Evolutionary conservation across 345 rosid species (phyloP).

Genomic region (Leavenworthia alabamica): DNA sequence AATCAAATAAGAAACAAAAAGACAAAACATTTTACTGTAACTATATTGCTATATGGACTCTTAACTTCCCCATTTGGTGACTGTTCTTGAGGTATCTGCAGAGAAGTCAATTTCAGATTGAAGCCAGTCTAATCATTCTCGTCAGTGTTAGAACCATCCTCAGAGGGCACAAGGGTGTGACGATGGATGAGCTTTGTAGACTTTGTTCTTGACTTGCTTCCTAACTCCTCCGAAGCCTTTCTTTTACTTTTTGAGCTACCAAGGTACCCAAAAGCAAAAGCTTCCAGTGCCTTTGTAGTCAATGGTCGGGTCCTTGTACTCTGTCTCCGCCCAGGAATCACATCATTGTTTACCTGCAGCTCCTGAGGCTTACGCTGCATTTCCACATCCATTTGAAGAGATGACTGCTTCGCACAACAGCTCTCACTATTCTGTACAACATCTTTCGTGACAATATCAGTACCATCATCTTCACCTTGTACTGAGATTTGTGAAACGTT

Average conservation of each 20-base stretch:
- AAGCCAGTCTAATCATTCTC: constrained; percentile 8
- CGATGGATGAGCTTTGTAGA: constrained; percentile 33
- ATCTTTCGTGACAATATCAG: constrained; percentile 17
- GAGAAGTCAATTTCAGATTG: neutral
- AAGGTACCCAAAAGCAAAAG: constrained; percentile 48
- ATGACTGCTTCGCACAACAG: constrained; percentile 27
- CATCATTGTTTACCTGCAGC: constrained; percentile 13
- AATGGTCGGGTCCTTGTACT: constrained; percentile 50
- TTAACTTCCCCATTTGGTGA: constrained; percentile 9
- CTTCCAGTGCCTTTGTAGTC: constrained; percentile 55
- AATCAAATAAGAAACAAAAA: constrained; percentile 17
- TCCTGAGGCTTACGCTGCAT: constrained; percentile 15
- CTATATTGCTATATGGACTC: constrained; percentile 18
- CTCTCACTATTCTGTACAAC: constrained; percentile 29
- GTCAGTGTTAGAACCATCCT: constrained; percentile 25
- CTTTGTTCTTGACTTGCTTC: constrained; percentile 29
- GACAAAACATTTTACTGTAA: constrained; percentile 10
- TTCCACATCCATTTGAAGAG: constrained; percentile 27
- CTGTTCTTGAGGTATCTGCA: neutral
- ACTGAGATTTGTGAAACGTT: constrained; percentile 42
- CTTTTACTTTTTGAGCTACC: constrained; percentile 44
- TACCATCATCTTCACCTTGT: constrained; percentile 31
- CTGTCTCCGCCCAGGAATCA: constrained; percentile 37
- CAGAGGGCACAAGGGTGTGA: constrained; percentile 21
- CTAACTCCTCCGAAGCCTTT: constrained; percentile 32